Base-by-base conservation (phyloP, 306 rosid genomes). In the Elaeagnus macrophylla region DNA sequence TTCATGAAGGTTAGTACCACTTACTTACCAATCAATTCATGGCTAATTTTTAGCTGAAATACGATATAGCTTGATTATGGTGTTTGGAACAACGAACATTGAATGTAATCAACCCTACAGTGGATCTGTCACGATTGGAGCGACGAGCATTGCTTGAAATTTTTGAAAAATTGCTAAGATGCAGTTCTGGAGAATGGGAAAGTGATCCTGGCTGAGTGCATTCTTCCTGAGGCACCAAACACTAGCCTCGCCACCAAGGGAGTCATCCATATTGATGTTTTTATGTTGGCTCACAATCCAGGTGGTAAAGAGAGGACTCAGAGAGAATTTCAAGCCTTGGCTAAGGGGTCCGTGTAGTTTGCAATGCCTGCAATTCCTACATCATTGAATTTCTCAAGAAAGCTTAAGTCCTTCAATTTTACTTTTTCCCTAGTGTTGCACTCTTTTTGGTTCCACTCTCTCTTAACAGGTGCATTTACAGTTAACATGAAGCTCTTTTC, bases 51-150 rank as follows among this genome's bases (percentile, higher is more conserved):
- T n/a, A n/a, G n/a, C n/a, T n/a, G n/a, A n/a, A n/a, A n/a, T n/a
- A n/a, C n/a, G n/a, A n/a, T n/a, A n/a, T n/a, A n/a, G n/a, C n/a
- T n/a, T n/a, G n/a, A n/a, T n/a, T n/a, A n/a, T n/a, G n/a, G n/a
- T n/a, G n/a, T n/a, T n/a, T n/a, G n/a, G n/a, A n/a, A n/a, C n/a
- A n/a, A n/a, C n/a, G n/a, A n/a, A n/a, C n/a, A n/a, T n/a, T 55
- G 39, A 8, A 6, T 44, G 48, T 3, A 44, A 11, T 11, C 16
- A 10, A 9, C n/a, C 2, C n/a, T 44, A 44, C 61, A 90, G 95
- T 87, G 93, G 93, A 78, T 86, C 61, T 84, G 96, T 38, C 99
- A 91, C 47, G 95, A 91, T 15, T 91, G 96, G 99, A 91, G 95
- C 25, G 99, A 91, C 39, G 89, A 77, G 50, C 95, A 91, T 68